phyloP scores from a whole-genome alignment of 176 grass and related monocot species.

The Oryza coarctata region DNA sequence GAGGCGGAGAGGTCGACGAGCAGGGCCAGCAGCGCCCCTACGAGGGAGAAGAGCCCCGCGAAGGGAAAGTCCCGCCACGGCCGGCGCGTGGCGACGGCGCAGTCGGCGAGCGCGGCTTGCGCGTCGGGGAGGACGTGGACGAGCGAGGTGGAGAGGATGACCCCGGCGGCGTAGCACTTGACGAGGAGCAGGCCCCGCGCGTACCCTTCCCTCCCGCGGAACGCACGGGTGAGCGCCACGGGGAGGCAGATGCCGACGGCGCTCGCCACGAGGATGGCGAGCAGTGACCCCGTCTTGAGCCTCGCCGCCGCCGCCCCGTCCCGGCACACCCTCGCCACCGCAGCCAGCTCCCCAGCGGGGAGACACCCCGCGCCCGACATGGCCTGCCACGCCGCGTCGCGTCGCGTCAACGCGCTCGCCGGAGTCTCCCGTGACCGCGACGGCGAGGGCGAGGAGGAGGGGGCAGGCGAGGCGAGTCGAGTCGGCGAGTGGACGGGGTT shows the following conservation, averaged over 20 bases:
- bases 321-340: slow-evolving; percentile 31
- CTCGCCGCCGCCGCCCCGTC: slow-evolving; percentile 46
- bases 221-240: slow-evolving; percentile 67
- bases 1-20: slow-evolving; percentile 87
- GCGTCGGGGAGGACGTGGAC: slow-evolving; percentile 98
- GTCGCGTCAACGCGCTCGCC: background rate
- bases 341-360: background rate
- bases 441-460: background rate
- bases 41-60: slow-evolving; percentile 70
- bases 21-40: slow-evolving; percentile 88
- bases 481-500: background rate
- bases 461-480: background rate
- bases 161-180: slow-evolving; percentile 96
- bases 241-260: slow-evolving; percentile 80
- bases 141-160: slow-evolving; percentile 93
- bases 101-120: slow-evolving; percentile 65
- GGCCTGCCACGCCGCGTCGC: background rate
- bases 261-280: slow-evolving; percentile 61
- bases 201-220: slow-evolving; percentile 55
- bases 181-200: slow-evolving; percentile 69
- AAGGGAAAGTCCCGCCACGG: slow-evolving; percentile 92
- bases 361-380: slow-evolving; percentile 49
- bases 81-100: slow-evolving; percentile 59
- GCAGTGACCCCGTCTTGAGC: slow-evolving; percentile 53
- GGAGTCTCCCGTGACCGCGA: background rate